Evolutionary conservation across 805 yeast species (phyloP), one percentile per base, ranked within the genome.

Genomic region (Schwanniomyces vanrijiae): DNA sequence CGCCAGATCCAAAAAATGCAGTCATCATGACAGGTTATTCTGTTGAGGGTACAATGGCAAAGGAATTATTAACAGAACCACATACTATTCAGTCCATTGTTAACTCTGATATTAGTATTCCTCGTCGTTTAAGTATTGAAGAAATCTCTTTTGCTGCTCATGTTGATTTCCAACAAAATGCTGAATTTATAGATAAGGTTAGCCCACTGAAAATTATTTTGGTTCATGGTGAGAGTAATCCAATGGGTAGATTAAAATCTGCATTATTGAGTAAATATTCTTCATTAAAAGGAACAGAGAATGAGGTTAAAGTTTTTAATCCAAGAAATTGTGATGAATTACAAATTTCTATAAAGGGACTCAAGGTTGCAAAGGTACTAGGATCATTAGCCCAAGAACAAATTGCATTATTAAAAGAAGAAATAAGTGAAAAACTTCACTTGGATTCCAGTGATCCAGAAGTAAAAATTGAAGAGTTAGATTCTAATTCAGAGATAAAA

Each of bases 101-200:
- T n/a, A 89, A 88, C 54, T 88, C 96, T 0, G 97, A 90, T 50
- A 70, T 84, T 16, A 80, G 82, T 49, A 86, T 94, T 35, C 97
- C 98, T 4, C 82, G 99, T 60, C 77, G 97, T 53, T 69, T 95
- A 46, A 81, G 80, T 40, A 84, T 94, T 14, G 97, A 92, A 54
- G 99, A 94, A 65, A 86, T 94, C 3, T 91, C 98, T 1, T 94
- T 94, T 75, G 98, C 99, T n/a, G 99, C 99, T 0, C 99, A 94
- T 67, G 99, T 94, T 19, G 99, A 94, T 63, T 94, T 86, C 66
- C 90, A 88, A 58, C 97, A 94, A 61, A 94, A 94, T 56, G 75
- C 96, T 1, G 88, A 87, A 47, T 94, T 94, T 60, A 94, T 94
- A 49, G 97, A 91, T 55, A 74, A 83, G 49, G 89, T 94, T 2